phyloP scores from a whole-genome alignment of 352 stramenopile genomes.

The Globisporangium recalcitrans region DNA sequence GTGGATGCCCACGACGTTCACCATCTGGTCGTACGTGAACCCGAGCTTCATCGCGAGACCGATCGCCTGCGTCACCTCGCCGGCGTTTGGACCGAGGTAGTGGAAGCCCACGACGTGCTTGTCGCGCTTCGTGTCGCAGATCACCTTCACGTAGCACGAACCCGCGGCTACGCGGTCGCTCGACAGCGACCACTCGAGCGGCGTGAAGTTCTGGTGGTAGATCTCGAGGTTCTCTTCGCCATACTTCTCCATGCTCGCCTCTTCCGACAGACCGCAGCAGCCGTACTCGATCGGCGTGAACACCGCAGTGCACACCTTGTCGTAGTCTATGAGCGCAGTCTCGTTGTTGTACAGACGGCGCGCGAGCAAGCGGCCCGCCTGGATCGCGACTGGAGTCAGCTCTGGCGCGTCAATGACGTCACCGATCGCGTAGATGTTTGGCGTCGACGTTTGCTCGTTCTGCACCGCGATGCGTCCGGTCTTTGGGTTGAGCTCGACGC shows the following conservation, averaged over 20 bases:
- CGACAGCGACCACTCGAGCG: constrained; percentile 93
- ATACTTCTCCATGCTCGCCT: constrained; percentile 88
- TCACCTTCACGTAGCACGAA: constrained; percentile 93
- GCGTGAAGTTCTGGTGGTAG: constrained; percentile 95
- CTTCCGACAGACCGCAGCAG: constrained; percentile 95
- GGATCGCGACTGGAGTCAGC: constrained; percentile 97
- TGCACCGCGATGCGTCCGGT: constrained; percentile 90
- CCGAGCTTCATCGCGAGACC: constrained; percentile 93
- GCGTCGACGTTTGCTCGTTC: constrained; percentile 91
- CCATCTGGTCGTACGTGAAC: constrained; percentile 92
- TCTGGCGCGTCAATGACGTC: constrained; percentile 96
- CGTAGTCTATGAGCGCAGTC: constrained; percentile 89
- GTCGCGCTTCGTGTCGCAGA: constrained; percentile 87
- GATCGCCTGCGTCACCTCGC: constrained; percentile 94
- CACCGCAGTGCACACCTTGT: constrained; percentile 89
- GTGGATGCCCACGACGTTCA: constrained; percentile 94
- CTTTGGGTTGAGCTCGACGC: constrained; percentile 85
- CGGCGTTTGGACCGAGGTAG: constrained; percentile 97
- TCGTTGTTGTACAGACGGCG: constrained; percentile 88
- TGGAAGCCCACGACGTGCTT: constrained; percentile 95
- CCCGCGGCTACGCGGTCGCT: constrained; percentile 47
- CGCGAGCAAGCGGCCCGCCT: constrained; percentile 89
- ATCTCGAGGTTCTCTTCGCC: constrained; percentile 92
- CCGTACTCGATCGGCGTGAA: constrained; percentile 98
- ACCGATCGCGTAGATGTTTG: constrained; percentile 97